These are phyloP conservation scores for Boechera stricta DNA, from an alignment of 345 rosid species.

Conservation along the genomic window DNA sequence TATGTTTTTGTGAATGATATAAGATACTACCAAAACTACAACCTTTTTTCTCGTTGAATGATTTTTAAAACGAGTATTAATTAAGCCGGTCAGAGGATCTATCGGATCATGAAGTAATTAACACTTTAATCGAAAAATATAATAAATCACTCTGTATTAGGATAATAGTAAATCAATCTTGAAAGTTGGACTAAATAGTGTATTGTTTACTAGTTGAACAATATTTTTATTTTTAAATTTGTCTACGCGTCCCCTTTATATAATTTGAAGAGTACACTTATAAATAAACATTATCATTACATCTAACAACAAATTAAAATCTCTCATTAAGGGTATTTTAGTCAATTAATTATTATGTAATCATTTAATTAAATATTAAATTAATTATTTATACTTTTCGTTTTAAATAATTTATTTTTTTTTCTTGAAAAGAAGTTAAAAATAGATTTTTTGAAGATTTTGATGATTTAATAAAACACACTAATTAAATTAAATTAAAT, in stretches of 20 bases:
- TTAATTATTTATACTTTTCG: too few relatives aligned
- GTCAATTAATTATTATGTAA: too few relatives aligned
- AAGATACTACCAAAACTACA: neutral
- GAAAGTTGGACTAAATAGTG: neutral
- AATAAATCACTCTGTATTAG: neutral
- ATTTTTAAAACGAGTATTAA: neutral
- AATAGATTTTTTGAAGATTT: too few relatives aligned
- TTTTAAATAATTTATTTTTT: too few relatives aligned
- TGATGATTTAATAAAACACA: too few relatives aligned
- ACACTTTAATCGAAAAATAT: neutral
- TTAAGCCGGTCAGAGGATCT: conserved; percentile 16
- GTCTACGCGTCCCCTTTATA: neutral
- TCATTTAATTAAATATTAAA: too few relatives aligned
- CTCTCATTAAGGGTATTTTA: too few relatives aligned
- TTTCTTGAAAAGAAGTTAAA: too few relatives aligned
- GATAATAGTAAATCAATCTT: neutral
- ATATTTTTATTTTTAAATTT: neutral
- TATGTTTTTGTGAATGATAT: neutral
- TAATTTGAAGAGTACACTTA: too few relatives aligned
- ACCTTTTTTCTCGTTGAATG: neutral
- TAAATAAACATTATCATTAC: too few relatives aligned
- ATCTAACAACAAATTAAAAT: too few relatives aligned
- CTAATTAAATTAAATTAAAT: too few relatives aligned
- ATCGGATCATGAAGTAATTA: conserved; percentile 21
- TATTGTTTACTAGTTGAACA: neutral